Evolutionary conservation across 257 asterid species (phyloP).

Genomic region (Eustoma russellianum): DNA sequence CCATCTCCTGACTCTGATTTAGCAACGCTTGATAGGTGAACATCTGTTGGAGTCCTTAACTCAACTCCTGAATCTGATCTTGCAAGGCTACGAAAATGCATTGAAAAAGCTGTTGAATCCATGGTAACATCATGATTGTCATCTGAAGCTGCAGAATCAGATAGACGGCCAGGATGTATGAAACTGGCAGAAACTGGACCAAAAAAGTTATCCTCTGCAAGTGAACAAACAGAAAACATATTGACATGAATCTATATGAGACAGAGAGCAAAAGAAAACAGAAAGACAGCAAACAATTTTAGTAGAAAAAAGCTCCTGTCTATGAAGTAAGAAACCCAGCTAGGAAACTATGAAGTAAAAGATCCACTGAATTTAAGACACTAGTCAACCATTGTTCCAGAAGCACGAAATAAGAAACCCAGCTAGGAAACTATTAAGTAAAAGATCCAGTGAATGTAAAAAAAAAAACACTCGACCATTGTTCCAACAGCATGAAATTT

Average conservation of each 20-base stretch:
- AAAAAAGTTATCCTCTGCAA: constrained; percentile 76
- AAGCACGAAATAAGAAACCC: no score
- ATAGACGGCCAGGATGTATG: constrained; percentile 66
- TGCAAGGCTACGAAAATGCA: constrained; percentile 89
- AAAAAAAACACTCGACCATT: no score
- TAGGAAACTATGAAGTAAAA: no score
- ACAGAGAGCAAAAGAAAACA: neutral
- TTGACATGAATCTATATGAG: neutral
- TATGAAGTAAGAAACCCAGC: no score
- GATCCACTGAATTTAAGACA: no score
- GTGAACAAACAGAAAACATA: constrained; percentile 10
- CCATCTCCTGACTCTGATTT: constrained; percentile 70
- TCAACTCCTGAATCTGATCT: constrained; percentile 73
- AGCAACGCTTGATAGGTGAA: constrained; percentile 40
- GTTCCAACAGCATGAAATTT: no score
- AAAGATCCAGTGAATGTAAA: no score
- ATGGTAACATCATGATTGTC: constrained; percentile 78
- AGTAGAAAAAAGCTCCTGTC: no score
- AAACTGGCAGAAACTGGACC: constrained; percentile 95
- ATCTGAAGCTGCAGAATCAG: constrained; percentile 77
- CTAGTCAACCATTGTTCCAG: no score
- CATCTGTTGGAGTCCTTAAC: constrained; percentile 47
- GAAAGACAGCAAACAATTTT: no score
- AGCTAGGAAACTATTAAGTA: no score
- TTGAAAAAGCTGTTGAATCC: constrained; percentile 97